These are phyloP conservation scores for Amanita polypyramis DNA, from an alignment of 768 basidiomycete genomes.

Conservation along the genomic window DNA sequence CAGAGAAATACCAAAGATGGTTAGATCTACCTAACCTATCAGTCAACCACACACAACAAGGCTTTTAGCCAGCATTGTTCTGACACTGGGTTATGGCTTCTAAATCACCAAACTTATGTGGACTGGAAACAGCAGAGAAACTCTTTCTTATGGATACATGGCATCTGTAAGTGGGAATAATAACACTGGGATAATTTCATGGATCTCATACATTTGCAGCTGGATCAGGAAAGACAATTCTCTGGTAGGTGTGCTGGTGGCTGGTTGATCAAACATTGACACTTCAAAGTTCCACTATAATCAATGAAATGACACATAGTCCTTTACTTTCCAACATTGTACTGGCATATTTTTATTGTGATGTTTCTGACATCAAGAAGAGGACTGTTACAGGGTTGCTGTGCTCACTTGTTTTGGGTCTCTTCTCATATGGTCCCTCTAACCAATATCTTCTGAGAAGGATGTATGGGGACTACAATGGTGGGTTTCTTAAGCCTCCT, in stretches of 20 bases:
- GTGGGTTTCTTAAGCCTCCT: not conserved
- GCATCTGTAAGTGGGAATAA: not conserved
- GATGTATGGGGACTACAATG: not conserved
- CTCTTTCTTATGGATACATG: not conserved
- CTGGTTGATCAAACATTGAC: not conserved
- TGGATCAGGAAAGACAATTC: not conserved
- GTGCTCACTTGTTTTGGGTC: not conserved
- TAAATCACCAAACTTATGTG: not conserved
- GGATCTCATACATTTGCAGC: too few relatives aligned
- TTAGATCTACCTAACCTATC: not conserved
- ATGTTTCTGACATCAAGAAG: too few relatives aligned
- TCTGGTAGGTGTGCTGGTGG: not conserved
- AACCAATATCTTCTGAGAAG: too few relatives aligned
- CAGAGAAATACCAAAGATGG: not conserved
- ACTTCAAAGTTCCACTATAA: not conserved
- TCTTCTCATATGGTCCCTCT: too few relatives aligned
- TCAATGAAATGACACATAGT: too few relatives aligned
- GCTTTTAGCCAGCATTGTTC: not conserved
- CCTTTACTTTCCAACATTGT: not conserved
- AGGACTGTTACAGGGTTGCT: not conserved
- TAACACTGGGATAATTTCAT: too few relatives aligned
- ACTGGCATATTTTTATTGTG: not conserved
- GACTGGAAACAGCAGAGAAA: not conserved
- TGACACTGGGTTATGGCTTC: not conserved
- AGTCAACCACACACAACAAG: not conserved